Evolutionary conservation across 140 eudicot genomes (phyloP).

Genomic region (Stevia rebaudiana): DNA sequence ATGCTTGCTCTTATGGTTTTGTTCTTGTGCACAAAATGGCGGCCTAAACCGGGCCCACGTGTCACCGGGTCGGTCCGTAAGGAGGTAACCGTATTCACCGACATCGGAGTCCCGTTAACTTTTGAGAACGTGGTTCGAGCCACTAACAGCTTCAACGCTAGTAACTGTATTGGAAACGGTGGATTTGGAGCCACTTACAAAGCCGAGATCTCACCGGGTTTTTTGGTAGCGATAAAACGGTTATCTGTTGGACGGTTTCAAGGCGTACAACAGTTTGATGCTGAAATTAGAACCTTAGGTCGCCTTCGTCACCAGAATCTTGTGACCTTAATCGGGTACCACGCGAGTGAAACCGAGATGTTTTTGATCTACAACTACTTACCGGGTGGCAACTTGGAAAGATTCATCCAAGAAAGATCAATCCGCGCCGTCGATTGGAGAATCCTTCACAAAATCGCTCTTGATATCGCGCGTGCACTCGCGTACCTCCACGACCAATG

Average conservation of each 20-base stretch:
- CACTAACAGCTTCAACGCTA: constrained; percentile 54
- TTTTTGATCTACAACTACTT: constrained; percentile 60
- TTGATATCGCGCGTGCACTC: constrained; percentile 66
- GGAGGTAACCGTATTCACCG: constrained; percentile 64
- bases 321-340: constrained; percentile 72
- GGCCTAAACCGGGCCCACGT: constrained; percentile 39
- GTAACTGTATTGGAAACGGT: constrained; percentile 71
- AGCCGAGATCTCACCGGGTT: constrained; percentile 69
- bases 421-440: constrained; percentile 62
- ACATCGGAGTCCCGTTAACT: constrained; percentile 53
- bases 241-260: constrained; percentile 66
- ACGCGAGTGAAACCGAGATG: constrained; percentile 73
- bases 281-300: constrained; percentile 64
- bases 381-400: constrained; percentile 73
- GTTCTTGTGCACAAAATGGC: constrained; percentile 53
- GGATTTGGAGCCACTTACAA: constrained; percentile 85
- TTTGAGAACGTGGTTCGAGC: constrained; percentile 64
- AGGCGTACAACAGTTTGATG: constrained; percentile 71
- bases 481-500: constrained; percentile 75
- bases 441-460: constrained; percentile 63
- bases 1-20: constrained; percentile 60
- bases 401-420: constrained; percentile 64
- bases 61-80: constrained; percentile 49
- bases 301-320: constrained; percentile 68
- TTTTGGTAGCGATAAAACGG: constrained; percentile 64